These are phyloP conservation scores for Saccharomycopsis phalli DNA, from an alignment of 1,139 yeast genomes.

Conservation along the genomic window DNA sequence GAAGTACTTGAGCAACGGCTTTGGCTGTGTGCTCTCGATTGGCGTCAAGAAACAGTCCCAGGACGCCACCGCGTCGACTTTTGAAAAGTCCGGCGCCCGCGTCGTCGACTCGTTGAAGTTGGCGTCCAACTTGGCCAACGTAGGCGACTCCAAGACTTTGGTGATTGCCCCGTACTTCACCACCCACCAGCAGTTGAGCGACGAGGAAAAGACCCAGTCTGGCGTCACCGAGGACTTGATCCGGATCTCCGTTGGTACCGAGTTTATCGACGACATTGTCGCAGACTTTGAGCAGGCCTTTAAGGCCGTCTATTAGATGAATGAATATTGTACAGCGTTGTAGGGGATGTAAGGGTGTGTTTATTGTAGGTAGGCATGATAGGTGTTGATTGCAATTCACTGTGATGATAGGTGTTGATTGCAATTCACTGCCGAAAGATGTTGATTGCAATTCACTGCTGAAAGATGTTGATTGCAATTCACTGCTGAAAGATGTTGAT, in stretches of 20 bases:
- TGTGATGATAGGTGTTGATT: too few species aligned
- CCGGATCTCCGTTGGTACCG: conserved; percentile 86
- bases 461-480: too few species aligned
- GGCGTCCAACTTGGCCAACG: conserved; percentile 90
- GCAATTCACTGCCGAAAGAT: too few species aligned
- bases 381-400: too few species aligned
- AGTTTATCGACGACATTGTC: conserved; percentile 80
- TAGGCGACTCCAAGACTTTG: conserved; percentile 91
- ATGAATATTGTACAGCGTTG: too few species aligned
- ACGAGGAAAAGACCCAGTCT: conserved; percentile 68
- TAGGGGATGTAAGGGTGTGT: too few species aligned
- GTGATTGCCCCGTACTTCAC: conserved; percentile 94
- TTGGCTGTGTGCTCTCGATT: conserved; percentile 81
- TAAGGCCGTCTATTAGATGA: conserved; percentile 10
- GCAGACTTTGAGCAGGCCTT: conserved; percentile 82
- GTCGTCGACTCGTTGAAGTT: conserved; percentile 77
- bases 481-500: too few species aligned
- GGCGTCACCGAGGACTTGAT: conserved; percentile 86
- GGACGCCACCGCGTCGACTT: conserved; percentile 63
- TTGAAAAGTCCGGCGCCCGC: conserved; percentile 66
- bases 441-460: too few species aligned
- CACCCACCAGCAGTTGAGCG: conserved; percentile 84
- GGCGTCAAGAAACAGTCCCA: conserved; percentile 71
- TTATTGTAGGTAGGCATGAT: too few species aligned
- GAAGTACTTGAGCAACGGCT: conserved; percentile 70